Conservation (phyloP, 2,329 filamentous ascomycete species). For the Microsporum canis region DNA sequence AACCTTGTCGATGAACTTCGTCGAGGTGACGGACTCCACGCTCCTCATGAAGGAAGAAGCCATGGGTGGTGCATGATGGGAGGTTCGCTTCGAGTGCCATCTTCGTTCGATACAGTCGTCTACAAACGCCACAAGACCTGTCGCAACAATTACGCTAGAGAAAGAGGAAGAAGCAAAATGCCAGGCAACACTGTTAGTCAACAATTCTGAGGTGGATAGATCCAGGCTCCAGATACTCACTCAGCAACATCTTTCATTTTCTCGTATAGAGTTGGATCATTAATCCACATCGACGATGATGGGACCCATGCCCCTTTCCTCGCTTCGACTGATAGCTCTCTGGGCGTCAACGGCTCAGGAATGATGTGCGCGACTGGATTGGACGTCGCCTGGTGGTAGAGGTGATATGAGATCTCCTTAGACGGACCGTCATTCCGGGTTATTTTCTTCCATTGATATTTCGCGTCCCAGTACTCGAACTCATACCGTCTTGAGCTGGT, state of each 20-base stretch:
- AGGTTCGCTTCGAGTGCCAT: conserved; percentile 49
- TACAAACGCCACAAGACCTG: conserved; percentile 76
- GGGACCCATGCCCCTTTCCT: conserved; percentile 79
- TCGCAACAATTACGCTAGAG: conserved; percentile 68
- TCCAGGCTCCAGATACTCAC: conserved; percentile 45
- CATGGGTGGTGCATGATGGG: conserved; percentile 43
- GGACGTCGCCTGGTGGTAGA: conserved; percentile 56
- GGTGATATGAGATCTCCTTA: conserved; percentile 63
- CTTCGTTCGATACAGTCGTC: conserved; percentile 81
- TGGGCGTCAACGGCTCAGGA: conserved; percentile 61
- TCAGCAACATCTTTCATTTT: conserved; percentile 72
- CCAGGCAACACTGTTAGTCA: neutral
- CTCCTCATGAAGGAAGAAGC: conserved; percentile 43
- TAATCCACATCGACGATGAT: conserved; percentile 84
- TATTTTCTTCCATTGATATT: conserved; percentile 72
- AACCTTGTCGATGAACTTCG: conserved; percentile 51
- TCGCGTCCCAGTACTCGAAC: conserved; percentile 85
- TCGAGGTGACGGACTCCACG: conserved; percentile 52
- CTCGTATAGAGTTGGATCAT: conserved; percentile 57
- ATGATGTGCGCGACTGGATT: conserved; percentile 71
- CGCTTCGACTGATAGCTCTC: conserved; percentile 60
- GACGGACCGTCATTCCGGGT: conserved; percentile 54
- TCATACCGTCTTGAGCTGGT: conserved; percentile 66
- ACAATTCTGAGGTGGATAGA: neutral
- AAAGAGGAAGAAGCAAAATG: conserved; percentile 2